Base-by-base conservation (phyloP, 208 protist genomes). In the Acanthamoeba castellanii region DNA sequence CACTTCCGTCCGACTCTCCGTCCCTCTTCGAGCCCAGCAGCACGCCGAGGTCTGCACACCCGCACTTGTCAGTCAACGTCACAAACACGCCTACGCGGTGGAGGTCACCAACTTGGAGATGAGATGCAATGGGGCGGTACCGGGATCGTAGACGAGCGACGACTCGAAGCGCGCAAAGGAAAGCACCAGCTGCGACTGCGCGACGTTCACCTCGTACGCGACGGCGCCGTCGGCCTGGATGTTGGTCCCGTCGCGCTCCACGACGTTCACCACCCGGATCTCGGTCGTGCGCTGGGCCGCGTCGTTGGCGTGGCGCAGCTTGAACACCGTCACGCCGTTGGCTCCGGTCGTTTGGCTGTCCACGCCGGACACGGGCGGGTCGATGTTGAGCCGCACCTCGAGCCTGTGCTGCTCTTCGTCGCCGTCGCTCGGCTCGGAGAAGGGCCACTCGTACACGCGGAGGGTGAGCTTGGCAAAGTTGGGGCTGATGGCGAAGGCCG, bases 331-430 rank as follows among this genome's bases (percentile, higher is more conserved):
- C 20, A 66, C 59, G 59, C 59, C 59, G 25, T 66, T 66, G 22
- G 59, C 59, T 18, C 25, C 22, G 16, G 59, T n/a, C 59, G 59
- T 11, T 14, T n/a, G 16, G 59, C n/a, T 30, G 6, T 66, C 59
- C 59, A 66, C 14, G 3, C 14, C 59, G 59, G 59, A 66, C 59
- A 66, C 59, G 59, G 59, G 59, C 59, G 59, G 59, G 59, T 66
- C 59, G 59, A 66, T 66, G 59, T 66, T 66, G 59, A 66, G 59
- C 59, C 59, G 59, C 59, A 66, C 59, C 59, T 66, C 59, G 59
- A 66, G 59, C 59, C 59, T 66, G 59, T 66, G 59, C 59, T 66
- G 59, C n/a, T 22, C 22, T 30, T 66, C 59, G 6, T 66, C 59
- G 3, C 22, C 59, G 0, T n/a, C 59, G 59, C 22, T n/a, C 22